A percentile compares a stretch with the other conserved stretches of the same genome.
phyloP scores from a whole-genome alignment of 306 rosid genomes.

The Sechiopsis laciniata region DNA sequence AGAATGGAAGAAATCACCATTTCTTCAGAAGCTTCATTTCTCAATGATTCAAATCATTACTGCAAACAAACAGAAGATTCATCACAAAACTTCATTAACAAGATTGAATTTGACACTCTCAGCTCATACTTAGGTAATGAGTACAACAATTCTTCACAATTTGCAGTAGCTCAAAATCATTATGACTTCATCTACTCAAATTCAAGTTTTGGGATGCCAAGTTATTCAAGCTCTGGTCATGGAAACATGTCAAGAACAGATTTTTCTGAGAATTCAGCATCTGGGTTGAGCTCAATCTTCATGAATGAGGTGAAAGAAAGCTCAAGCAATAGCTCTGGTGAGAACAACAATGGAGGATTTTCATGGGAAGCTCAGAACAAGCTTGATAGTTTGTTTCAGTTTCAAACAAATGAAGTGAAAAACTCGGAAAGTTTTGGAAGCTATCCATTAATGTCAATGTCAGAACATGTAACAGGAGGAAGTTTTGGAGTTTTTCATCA shows the following conservation, averaged over 20 bases:
- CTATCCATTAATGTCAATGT: constrained; percentile 17
- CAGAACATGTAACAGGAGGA: constrained; percentile 9
- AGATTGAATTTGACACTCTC: constrained; percentile 11
- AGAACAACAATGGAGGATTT: constrained; percentile 34
- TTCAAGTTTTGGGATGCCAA: constrained; percentile 57
- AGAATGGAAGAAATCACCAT: not conserved
- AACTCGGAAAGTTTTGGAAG: constrained; percentile 39
- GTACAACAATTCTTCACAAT: not conserved
- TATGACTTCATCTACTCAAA: constrained; percentile 19
- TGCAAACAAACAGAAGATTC: not conserved
- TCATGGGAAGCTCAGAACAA: constrained; percentile 66
- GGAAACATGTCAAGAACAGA: constrained; percentile 52
- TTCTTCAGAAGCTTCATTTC: not conserved
- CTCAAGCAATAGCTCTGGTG: constrained; percentile 78
- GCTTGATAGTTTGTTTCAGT: constrained; percentile 55
- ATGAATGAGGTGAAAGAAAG: constrained; percentile 61
- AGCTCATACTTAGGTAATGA: not conserved
- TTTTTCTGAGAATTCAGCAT: constrained; percentile 58
- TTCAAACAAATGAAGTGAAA: constrained; percentile 46
- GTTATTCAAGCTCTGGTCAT: constrained; percentile 62
- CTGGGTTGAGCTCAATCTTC: constrained; percentile 48
- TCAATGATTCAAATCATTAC: not conserved
- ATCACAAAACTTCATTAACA: constrained; percentile 1
- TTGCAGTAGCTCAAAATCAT: constrained; percentile 19
- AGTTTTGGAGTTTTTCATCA: constrained; percentile 12